Evolutionary conservation across 352 stramenopile genomes (phyloP).

Genomic region (Phytophthora pisi): DNA sequence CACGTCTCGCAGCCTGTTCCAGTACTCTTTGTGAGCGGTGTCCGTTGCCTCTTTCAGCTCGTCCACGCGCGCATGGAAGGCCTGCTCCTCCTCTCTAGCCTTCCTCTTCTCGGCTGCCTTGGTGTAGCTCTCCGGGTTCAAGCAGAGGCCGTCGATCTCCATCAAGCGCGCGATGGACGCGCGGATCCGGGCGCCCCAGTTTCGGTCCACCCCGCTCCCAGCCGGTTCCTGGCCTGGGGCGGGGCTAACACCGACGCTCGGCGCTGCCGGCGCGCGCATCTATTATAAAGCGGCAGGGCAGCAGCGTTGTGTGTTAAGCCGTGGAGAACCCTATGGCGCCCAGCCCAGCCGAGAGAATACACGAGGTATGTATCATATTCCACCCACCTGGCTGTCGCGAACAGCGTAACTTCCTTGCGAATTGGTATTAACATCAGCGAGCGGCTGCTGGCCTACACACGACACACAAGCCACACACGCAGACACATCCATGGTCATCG

Average conservation of each 20-base stretch:
- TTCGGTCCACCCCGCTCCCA: slow-evolving; percentile 7
- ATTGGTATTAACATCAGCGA: slow-evolving; percentile 1
- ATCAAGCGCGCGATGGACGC: slow-evolving; percentile 39
- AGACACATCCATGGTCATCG: slow-evolving; percentile 22
- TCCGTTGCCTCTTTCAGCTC: slow-evolving; percentile 21
- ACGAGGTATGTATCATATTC: neutral
- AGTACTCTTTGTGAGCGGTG: slow-evolving; percentile 60
- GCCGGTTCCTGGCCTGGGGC: neutral
- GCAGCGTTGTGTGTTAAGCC: slow-evolving; percentile 9
- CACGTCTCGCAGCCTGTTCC: slow-evolving; percentile 54
- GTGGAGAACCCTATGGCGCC: neutral
- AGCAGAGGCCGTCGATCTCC: slow-evolving; percentile 33
- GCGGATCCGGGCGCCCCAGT: slow-evolving; percentile 31
- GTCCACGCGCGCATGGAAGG: slow-evolving; percentile 37
- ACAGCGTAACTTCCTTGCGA: slow-evolving; percentile 1
- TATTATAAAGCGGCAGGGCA: slow-evolving; percentile 1
- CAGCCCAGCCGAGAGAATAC: neutral
- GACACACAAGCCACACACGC: slow-evolving; percentile 1
- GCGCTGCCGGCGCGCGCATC: neutral
- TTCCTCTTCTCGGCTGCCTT: slow-evolving; percentile 36
- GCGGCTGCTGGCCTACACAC: neutral
- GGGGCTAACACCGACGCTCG: neutral
- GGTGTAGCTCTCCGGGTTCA: slow-evolving; percentile 24
- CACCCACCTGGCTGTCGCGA: slow-evolving; percentile 10
- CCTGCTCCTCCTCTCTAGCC: slow-evolving; percentile 37